These are phyloP conservation scores for Talaromyces sp. DNA, from an alignment of 2,329 filamentous ascomycete species.

Conservation along the genomic window DNA sequence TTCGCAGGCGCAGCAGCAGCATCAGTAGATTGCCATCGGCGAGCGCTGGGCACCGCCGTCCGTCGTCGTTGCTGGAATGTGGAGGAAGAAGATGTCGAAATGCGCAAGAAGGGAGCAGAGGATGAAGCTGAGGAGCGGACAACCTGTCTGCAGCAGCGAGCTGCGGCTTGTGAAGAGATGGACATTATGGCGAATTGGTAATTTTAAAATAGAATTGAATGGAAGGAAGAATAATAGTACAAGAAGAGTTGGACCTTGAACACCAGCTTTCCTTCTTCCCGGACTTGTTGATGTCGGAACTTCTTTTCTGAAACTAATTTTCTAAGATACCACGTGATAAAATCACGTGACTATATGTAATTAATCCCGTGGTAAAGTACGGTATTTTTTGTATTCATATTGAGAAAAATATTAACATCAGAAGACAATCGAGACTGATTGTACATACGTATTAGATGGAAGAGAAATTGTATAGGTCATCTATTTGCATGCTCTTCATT, in stretches of 20 bases:
- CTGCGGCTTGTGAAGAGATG: slow-evolving; percentile 41
- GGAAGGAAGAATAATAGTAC: slow-evolving; percentile 8
- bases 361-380: background rate
- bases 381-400: background rate
- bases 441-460: too few relatives aligned
- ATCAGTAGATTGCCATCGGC: slow-evolving; percentile 88
- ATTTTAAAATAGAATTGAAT: background rate
- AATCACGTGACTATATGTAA: background rate
- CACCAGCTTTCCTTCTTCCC: background rate
- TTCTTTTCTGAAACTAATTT: slow-evolving; percentile 22
- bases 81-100: slow-evolving; percentile 37
- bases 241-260: background rate
- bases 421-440: too few relatives aligned
- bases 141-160: slow-evolving; percentile 45
- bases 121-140: slow-evolving; percentile 40
- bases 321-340: slow-evolving; percentile 19
- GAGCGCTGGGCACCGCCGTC: slow-evolving; percentile 41
- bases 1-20: slow-evolving; percentile 60
- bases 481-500: slow-evolving; percentile 14
- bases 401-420: too few relatives aligned
- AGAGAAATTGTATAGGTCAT: background rate
- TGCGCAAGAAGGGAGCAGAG: slow-evolving; percentile 40
- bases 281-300: slow-evolving; percentile 17
- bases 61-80: slow-evolving; percentile 34
- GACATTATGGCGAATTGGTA: slow-evolving; percentile 34